Evolutionary conservation across 2,329 filamentous ascomycete genomes (phyloP).

Genomic region (Apiospora koreana): DNA sequence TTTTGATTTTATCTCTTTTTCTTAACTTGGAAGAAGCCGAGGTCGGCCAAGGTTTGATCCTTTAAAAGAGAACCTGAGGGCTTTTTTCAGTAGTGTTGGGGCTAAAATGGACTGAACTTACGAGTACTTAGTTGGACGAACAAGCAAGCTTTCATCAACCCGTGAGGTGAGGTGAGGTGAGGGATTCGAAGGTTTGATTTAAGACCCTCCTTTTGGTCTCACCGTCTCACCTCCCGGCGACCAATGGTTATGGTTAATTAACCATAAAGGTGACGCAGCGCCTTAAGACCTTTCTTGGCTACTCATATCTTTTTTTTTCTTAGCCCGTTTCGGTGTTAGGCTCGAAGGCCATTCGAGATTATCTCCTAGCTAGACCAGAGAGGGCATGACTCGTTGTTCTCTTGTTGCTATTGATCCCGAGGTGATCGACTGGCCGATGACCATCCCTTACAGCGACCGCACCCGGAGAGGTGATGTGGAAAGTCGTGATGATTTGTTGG

Average conservation of each 20-base stretch:
- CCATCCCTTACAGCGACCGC: background rate
- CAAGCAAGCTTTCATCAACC: background rate
- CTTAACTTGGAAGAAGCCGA: background rate
- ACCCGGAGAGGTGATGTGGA: background rate
- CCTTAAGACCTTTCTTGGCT: slow-evolving; percentile 3
- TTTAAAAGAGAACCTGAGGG: background rate
- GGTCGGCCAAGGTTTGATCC: background rate
- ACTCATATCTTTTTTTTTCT: background rate
- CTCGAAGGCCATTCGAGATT: slow-evolving; percentile 16
- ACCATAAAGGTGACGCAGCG: slow-evolving; percentile 10
- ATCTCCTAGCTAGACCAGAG: slow-evolving; percentile 4
- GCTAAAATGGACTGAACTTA: slow-evolving; percentile 8
- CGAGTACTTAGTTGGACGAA: background rate
- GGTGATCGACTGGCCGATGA: background rate
- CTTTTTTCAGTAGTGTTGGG: background rate
- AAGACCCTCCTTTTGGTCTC: slow-evolving; percentile 7
- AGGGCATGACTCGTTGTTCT: background rate
- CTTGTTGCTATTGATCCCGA: background rate
- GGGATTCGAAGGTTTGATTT: slow-evolving; percentile 11
- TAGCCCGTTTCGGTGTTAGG: slow-evolving; percentile 25
- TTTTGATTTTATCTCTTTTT: background rate
- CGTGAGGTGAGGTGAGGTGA: slow-evolving; percentile 2
- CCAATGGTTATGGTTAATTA: slow-evolving; percentile 9
- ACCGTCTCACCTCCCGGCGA: slow-evolving; percentile 5
- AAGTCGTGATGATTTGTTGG: background rate